These are phyloP conservation scores for Candida chauliodis DNA, from an alignment of 805 yeast species.

Conservation along the genomic window DNA sequence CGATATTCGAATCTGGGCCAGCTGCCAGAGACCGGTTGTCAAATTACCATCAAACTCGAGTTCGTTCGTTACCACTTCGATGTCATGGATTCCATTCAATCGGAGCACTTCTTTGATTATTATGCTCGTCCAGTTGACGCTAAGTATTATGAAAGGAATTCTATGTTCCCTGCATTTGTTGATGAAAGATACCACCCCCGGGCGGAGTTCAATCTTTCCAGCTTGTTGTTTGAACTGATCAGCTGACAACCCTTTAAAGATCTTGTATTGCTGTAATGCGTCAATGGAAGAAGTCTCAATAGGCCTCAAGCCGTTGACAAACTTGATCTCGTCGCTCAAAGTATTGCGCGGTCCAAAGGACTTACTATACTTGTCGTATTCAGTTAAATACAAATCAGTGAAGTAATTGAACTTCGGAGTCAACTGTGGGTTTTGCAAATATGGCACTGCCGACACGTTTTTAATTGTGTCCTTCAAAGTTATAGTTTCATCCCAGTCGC, in stretches of 20 bases:
- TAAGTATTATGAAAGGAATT: conserved; percentile 44
- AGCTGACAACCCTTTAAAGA: conserved; percentile 41
- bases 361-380: conserved; percentile 27
- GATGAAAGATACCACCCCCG: conserved; percentile 37
- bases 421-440: conserved; percentile 31
- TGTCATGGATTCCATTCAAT: conserved; percentile 17
- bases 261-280: conserved; percentile 32
- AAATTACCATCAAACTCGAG: conserved; percentile 30
- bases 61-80: conserved; percentile 48
- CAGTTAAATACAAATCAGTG: conserved; percentile 36
- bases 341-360: conserved; percentile 27
- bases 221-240: conserved; percentile 33
- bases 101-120: conserved; percentile 38
- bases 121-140: conserved; percentile 60
- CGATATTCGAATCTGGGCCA: conserved; percentile 44
- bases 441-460: conserved; percentile 48
- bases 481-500: conserved; percentile 70
- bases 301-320: conserved; percentile 40
- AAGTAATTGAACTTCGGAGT: conserved; percentile 42
- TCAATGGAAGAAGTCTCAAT: conserved; percentile 50
- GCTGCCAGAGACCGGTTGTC: conserved; percentile 29
- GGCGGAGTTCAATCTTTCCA: conserved; percentile 30
- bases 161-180: conserved; percentile 13
- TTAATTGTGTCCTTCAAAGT: conserved; percentile 53
- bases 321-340: conserved; percentile 40